Percentiles rank a stretch among this genome's conserved stretches.
Conservation (phyloP, 1,139 yeast species). For the Suhomyces ambrosiae region DNA sequence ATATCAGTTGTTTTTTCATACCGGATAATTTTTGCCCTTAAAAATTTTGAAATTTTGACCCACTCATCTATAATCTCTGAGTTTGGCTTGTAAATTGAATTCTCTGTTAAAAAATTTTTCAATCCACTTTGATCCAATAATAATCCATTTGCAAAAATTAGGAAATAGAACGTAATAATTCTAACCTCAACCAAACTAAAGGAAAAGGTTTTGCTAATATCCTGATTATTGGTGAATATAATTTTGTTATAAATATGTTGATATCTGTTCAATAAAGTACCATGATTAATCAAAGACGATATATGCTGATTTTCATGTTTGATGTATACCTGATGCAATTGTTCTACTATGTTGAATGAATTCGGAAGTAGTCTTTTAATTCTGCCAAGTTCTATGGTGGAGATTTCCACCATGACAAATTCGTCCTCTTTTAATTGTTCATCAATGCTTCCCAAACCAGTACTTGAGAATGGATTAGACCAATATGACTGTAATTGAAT, state of each 20-base stretch:
- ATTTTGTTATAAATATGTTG: constrained; percentile 11
- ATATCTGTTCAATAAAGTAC: constrained; percentile 6
- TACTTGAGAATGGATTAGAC: constrained; percentile 6
- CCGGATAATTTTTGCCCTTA: constrained; percentile 23
- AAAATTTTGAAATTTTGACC: constrained; percentile 27
- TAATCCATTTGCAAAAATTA: constrained; percentile 28
- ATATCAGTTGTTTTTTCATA: constrained; percentile 30
- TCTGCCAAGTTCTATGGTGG: constrained; percentile 14
- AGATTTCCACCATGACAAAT: constrained; percentile 10
- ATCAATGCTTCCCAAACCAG: constrained; percentile 3
- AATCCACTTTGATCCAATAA: constrained; percentile 17
- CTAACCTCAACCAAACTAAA: constrained; percentile 17
- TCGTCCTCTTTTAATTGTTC: constrained; percentile 11
- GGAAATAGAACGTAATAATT: constrained; percentile 19
- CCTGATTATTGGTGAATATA: constrained; percentile 11
- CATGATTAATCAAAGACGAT: constrained; percentile 10
- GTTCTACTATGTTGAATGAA: constrained; percentile 10
- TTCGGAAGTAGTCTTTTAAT: constrained; percentile 16
- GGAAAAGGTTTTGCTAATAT: constrained; percentile 10
- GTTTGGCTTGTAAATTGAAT: constrained; percentile 12
- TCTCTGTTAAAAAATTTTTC: constrained; percentile 13
- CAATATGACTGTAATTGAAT: constrained; percentile 3
- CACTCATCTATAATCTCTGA: constrained; percentile 24
- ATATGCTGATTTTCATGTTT: constrained; percentile 13
- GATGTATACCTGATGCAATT: constrained; percentile 11